Percentiles rank a stretch among this genome's conserved stretches.
Evolutionary conservation across 192 early-diverging fungal genomes (phyloP).

Genomic region (Linnemannia elongata): DNA sequence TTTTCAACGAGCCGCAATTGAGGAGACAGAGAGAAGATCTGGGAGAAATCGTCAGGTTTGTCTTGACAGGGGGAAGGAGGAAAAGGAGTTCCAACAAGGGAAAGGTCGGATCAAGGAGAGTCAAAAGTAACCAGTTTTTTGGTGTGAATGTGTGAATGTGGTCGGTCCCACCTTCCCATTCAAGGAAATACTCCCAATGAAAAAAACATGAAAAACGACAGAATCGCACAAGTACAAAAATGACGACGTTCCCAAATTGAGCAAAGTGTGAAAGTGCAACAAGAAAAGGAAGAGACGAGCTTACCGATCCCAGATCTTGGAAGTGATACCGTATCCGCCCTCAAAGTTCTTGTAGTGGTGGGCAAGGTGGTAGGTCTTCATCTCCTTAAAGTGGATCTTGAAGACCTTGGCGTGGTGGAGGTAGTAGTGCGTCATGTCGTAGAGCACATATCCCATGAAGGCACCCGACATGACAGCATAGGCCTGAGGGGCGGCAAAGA

Average conservation of each 20-base stretch:
- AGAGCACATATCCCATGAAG: slow-evolving; percentile 87
- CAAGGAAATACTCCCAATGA: not conserved
- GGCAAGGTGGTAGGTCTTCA: slow-evolving; percentile 95
- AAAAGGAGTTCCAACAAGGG: not conserved
- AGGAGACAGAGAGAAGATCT: not conserved
- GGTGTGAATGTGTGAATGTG: not conserved
- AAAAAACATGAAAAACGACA: not conserved
- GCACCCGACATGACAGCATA: slow-evolving; percentile 83
- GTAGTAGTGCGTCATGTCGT: slow-evolving; percentile 96
- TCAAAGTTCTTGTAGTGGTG: slow-evolving; percentile 96
- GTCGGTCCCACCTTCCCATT: not conserved
- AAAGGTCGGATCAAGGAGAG: slow-evolving; percentile 3
- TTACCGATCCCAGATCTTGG: slow-evolving; percentile 87
- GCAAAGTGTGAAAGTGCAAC: not conserved
- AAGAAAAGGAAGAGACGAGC: not conserved
- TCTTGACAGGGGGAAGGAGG: not conserved
- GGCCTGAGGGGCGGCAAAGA: slow-evolving; percentile 75
- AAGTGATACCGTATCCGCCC: slow-evolving; percentile 90
- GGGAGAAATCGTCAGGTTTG: not conserved
- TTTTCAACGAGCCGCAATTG: not conserved
- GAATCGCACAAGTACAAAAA: not conserved
- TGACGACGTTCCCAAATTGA: not conserved
- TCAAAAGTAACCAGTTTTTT: not conserved
- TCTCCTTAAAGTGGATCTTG: slow-evolving; percentile 79
- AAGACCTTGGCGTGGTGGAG: slow-evolving; percentile 90